Conservation (phyloP, 371 early-diverging fungal species). For the Mortierella sp. region DNA sequence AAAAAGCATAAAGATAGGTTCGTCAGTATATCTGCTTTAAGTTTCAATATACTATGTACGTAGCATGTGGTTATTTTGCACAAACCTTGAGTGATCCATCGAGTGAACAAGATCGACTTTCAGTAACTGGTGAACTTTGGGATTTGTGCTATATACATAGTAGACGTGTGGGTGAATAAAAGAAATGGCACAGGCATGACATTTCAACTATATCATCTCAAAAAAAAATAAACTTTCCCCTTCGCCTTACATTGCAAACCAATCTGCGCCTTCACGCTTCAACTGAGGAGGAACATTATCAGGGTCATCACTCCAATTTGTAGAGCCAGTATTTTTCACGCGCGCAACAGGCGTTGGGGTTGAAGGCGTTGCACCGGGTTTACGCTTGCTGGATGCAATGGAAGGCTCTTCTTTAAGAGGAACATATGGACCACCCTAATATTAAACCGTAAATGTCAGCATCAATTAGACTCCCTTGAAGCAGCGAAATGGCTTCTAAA, state of each 20-base stretch:
- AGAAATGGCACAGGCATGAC: no score
- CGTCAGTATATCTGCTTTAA: no score
- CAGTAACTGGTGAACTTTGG: constrained; percentile 76
- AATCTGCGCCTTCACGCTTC: constrained; percentile 92
- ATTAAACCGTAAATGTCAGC: background rate
- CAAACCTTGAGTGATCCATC: constrained; percentile 81
- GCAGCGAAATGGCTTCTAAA: background rate
- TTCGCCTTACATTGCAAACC: constrained; percentile 84
- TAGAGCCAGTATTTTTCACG: constrained; percentile 57
- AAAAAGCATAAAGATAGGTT: no score
- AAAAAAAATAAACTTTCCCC: no score
- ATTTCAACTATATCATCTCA: background rate
- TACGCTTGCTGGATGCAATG: constrained; percentile 36
- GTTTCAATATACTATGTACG: background rate
- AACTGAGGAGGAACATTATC: constrained; percentile 83
- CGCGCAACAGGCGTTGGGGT: constrained; percentile 36
- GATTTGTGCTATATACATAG: constrained; percentile 71
- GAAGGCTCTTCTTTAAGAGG: constrained; percentile 43
- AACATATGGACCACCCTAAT: constrained; percentile 19
- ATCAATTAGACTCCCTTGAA: constrained; percentile 27
- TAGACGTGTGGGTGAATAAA: no score
- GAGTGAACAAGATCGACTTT: constrained; percentile 89
- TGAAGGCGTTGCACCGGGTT: constrained; percentile 23
- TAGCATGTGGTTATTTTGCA: background rate
- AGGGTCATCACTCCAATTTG: constrained; percentile 85